Conservation (phyloP, 192 early-diverging fungal species). For the Linnemannia zychae region DNA sequence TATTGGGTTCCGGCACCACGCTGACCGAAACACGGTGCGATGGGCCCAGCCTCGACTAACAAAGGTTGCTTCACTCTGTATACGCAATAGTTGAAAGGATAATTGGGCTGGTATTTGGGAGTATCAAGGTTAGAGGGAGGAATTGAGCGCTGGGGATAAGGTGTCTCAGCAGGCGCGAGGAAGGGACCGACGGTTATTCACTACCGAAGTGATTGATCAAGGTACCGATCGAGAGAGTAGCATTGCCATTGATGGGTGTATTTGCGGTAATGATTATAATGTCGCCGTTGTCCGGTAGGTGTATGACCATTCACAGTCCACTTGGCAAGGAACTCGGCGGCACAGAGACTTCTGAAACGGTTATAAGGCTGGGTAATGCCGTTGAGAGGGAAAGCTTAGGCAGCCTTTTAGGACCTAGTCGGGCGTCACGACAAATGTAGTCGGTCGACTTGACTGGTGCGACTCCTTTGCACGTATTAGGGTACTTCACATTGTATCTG, state of each 20-base stretch:
- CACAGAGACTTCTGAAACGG: slow-evolving; percentile 36
- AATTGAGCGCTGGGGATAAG: slow-evolving; percentile 38
- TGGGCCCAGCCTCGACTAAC: slow-evolving; percentile 31
- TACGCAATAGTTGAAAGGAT: slow-evolving; percentile 40
- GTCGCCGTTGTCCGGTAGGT: slow-evolving; percentile 12
- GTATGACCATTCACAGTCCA: slow-evolving; percentile 34
- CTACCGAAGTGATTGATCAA: slow-evolving; percentile 43
- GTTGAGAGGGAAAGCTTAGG: slow-evolving; percentile 22
- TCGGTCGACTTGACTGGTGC: slow-evolving; percentile 17
- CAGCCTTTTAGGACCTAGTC: slow-evolving; percentile 41
- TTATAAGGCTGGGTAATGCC: slow-evolving; percentile 40
- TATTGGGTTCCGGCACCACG: slow-evolving; percentile 39
- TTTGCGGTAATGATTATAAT: slow-evolving; percentile 11
- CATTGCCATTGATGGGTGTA: slow-evolving; percentile 24
- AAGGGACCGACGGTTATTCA: slow-evolving; percentile 39
- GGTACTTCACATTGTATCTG: slow-evolving; percentile 14
- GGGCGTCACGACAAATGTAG: slow-evolving; percentile 32
- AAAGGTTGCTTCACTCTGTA: slow-evolving; percentile 30
- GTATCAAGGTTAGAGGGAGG: slow-evolving; percentile 45
- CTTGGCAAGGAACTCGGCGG: slow-evolving; percentile 30
- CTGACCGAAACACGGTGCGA: slow-evolving; percentile 42
- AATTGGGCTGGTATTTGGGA: slow-evolving; percentile 1
- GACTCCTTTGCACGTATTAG: slow-evolving; percentile 33
- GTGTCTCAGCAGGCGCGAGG: slow-evolving; percentile 36
- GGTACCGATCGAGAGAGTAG: neutral